phyloP scores from a whole-genome alignment of 345 rosid genomes.

The Dipteronia dyeriana region DNA sequence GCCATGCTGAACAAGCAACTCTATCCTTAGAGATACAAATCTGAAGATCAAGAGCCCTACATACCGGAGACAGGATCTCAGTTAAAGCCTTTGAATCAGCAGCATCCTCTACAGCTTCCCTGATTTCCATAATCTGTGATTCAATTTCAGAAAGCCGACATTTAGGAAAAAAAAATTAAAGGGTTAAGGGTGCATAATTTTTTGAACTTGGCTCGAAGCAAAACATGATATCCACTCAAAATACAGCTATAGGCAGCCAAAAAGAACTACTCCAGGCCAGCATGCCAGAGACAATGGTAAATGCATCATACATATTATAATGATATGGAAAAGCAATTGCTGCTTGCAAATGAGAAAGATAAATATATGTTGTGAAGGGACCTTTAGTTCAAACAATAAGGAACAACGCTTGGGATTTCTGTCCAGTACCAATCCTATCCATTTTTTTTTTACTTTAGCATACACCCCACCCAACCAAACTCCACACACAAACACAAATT shows the following conservation, averaged over 20 bases:
- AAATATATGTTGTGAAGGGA: background rate
- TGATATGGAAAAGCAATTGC: background rate
- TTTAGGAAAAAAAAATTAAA: background rate
- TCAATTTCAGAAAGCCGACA: background rate
- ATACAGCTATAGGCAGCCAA: background rate
- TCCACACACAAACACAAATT: too few relatives aligned
- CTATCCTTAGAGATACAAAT: slow-evolving; percentile 10
- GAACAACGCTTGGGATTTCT: background rate
- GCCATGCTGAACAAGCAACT: background rate
- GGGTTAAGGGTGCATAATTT: background rate
- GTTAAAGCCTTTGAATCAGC: slow-evolving; percentile 53
- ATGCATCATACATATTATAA: background rate
- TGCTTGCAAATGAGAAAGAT: background rate
- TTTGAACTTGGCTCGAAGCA: background rate
- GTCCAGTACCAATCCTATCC: background rate
- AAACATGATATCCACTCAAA: background rate
- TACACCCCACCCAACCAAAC: too few relatives aligned
- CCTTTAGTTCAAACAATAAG: background rate
- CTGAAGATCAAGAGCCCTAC: slow-evolving; percentile 17
- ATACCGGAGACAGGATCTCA: slow-evolving; percentile 65
- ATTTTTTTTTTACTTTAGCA: too few relatives aligned
- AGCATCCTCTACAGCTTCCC: slow-evolving; percentile 90
- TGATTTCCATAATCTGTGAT: slow-evolving; percentile 82
- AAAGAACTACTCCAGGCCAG: background rate
- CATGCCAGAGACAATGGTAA: background rate